These are phyloP conservation scores for Chlorella sorokiniana DNA, from an alignment of 139 green algal species.

Conservation along the genomic window DNA sequence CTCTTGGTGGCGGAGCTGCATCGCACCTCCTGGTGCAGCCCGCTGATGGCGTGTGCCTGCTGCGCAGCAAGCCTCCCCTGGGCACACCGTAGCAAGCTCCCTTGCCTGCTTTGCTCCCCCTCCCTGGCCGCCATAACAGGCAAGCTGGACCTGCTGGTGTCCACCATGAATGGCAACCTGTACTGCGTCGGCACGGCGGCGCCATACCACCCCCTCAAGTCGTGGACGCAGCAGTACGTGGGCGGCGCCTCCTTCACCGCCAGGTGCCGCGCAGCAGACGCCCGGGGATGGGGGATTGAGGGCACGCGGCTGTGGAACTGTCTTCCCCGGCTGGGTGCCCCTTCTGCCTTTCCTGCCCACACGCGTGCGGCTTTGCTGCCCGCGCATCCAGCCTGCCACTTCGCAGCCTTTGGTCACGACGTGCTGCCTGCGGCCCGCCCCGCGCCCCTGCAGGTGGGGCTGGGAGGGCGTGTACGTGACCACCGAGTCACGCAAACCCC, in stretches of 20 bases:
- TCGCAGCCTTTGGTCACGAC: not conserved
- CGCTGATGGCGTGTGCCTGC: no score
- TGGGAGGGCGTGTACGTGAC: constrained; percentile 78
- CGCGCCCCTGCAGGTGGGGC: constrained; percentile 35
- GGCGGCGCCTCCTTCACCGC: constrained; percentile 70
- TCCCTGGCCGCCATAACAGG: constrained; percentile 21
- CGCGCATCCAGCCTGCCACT: not conserved
- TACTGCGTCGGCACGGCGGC: constrained; percentile 82
- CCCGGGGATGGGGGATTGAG: no score
- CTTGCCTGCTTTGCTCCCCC: not conserved
- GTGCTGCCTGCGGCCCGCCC: not conserved
- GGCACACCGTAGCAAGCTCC: not conserved
- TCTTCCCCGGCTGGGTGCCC: not conserved
- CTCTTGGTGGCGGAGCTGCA: no score
- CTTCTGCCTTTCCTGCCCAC: not conserved
- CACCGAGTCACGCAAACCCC: constrained; percentile 44
- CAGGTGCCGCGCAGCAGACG: constrained; percentile 5
- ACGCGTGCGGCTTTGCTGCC: no score
- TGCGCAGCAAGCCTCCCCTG: not conserved
- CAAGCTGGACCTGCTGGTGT: constrained; percentile 84
- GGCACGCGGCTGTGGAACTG: not conserved
- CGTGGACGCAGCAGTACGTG: constrained; percentile 63
- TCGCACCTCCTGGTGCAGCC: no score
- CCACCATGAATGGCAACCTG: constrained; percentile 88
- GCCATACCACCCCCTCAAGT: constrained; percentile 81